Percentiles rank a stretch among this genome's conserved stretches.
Evolutionary conservation across 352 stramenopile genomes (phyloP).

Genomic region (Phytophthora ohioensis): DNA sequence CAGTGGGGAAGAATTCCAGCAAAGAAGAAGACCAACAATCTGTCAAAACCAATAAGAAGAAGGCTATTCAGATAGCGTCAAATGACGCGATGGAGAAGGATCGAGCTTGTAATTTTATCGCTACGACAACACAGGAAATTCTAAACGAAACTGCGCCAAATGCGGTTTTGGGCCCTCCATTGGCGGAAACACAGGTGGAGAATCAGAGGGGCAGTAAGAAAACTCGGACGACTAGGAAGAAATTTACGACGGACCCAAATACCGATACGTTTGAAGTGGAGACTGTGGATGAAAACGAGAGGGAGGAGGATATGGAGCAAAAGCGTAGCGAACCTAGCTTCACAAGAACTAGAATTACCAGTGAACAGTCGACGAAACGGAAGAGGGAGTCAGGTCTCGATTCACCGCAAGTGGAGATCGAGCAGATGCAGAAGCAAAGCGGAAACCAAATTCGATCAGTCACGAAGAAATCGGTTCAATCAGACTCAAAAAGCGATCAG

Average conservation of each 20-base stretch:
- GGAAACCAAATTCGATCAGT: background rate
- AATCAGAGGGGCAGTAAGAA: too few species aligned
- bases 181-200: too few species aligned
- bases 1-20: background rate
- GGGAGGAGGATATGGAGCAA: too few species aligned
- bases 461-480: background rate
- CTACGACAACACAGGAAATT: background rate
- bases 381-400: background rate
- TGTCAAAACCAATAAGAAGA: background rate
- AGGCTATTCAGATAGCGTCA: background rate
- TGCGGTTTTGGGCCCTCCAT: too few species aligned
- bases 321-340: too few species aligned
- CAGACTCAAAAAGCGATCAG: background rate
- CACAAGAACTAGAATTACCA: background rate
- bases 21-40: background rate
- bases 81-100: background rate
- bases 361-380: background rate
- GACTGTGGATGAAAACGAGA: too few species aligned
- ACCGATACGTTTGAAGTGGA: too few species aligned
- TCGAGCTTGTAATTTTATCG: background rate
- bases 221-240: too few species aligned
- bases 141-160: too few species aligned
- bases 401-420: background rate
- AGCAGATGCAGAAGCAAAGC: slow-evolving; percentile 1
- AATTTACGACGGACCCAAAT: too few species aligned